Evolutionary conservation across 1,139 yeast genomes (phyloP), one percentile per base, ranked within the genome.

Genomic region (Saccharomyces hybrid): DNA sequence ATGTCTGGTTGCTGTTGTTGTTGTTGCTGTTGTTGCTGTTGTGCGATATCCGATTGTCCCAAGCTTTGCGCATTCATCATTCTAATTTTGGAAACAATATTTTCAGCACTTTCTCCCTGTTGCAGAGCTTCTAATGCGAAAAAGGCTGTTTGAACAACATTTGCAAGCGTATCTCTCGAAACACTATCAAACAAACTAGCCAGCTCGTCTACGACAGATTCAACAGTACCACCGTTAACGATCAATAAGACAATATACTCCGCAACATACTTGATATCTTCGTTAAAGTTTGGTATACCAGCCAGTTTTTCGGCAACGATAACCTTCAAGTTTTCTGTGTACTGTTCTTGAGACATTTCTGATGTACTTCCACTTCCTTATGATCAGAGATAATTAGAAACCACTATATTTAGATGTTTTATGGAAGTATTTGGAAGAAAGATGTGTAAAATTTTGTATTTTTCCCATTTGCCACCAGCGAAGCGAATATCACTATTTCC

Each of bases 191-290:
- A 82, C 53, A 88, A 73, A 47, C 82, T 81, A 44, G 79, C 73
- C 46, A 89, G 78, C 66, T 89, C 96, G 8, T 72, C 70, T 5
- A 81, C 77, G 48, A 88, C 85, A 58, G 86, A 88, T 8, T 75
- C 77, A 9, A 84, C 79, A 5, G 83, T 73, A 66, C 87, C 84
- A 61, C 84, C 82, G 63, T 87, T 87, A 28, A 86, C 83, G 56
- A 88, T 83, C 73, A 88, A 76, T 55, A 87, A 79, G 25, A 84
- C 79, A 57, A 89, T 82, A 67, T 82, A 89, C 67, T 89, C 96
- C 14, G 96, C 88, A 46, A 87, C 86, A 66, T 86, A 89, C 49
- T 76, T 81, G 32, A 88, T 83, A 67, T 88, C 95, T 57, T 86
- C 95, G 7, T 68, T 69, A 56, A 77, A 70, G 53, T 74, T 74